Evolutionary conservation across 805 yeast genomes (phyloP), one percentile per base, ranked within the genome.

Genomic region (Cyberlindnera bimundalis): DNA sequence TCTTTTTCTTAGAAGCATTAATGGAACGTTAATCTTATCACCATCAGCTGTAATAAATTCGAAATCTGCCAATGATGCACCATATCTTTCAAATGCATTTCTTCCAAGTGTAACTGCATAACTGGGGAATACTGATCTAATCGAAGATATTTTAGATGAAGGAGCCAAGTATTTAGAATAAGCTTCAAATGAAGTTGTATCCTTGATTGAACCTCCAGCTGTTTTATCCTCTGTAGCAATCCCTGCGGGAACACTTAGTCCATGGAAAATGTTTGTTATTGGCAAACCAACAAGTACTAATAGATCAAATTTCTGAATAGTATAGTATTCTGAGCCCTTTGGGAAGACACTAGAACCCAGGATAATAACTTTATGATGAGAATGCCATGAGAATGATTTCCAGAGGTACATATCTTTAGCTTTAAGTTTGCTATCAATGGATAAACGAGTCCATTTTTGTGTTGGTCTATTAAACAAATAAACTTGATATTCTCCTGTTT

Each of bases 81-180:
- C 83, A 57, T 70, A 81, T 34, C 85, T 66, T 51, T 81, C 87
- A 53, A 82, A 73, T 0, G 88, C 85, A 56, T 77, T 81, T 52
- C 86, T 73, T 3, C 93, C 93, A 31, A 85, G 62, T 0, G 90
- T 84, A 44, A 84, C 80, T 0, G 93, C 89, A 40, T 82, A 78
- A 1, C 87, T 79, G 3, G 90, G 87, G 51, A 84, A 81, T 0
- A 81, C 83, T 1, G 89, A 78, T 33, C 79, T 65, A 29, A 81
- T 75, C 2, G 84, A 78, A 19, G 84, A 76, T 50, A 81, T 72
- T 43, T 78, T 81, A 7, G 77, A 67, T 21, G 79, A 78, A 1
- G 91, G 91, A 0, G 90, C 86, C 20, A 82, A 78, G 58, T 84
- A 84, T 50, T 80, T 79, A 14, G 86, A 81, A 53, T 84, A 85